Evolutionary conservation across 1,139 yeast genomes (phyloP).

Genomic region (Yamadazyma diospyri): DNA sequence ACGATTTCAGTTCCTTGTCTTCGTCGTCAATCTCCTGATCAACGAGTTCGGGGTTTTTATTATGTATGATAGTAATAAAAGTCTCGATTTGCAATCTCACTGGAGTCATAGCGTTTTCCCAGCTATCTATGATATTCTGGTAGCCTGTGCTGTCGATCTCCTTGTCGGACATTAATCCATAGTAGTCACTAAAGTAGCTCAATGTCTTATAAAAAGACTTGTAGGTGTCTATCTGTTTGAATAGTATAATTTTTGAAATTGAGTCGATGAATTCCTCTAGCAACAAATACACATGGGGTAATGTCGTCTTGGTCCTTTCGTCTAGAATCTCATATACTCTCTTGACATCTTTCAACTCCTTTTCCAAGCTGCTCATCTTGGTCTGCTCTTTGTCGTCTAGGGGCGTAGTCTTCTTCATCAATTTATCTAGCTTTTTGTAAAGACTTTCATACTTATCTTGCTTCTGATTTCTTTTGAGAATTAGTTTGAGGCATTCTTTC

Average conservation of each 20-base stretch:
- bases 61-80: slow-evolving; percentile 25
- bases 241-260: slow-evolving; percentile 31
- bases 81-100: slow-evolving; percentile 37
- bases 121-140: slow-evolving; percentile 24
- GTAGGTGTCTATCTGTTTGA: slow-evolving; percentile 30
- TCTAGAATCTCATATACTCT: slow-evolving; percentile 33
- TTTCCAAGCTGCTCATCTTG: slow-evolving; percentile 29
- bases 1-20: slow-evolving; percentile 22
- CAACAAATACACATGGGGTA: slow-evolving; percentile 46
- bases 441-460: slow-evolving; percentile 40
- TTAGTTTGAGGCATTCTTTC: slow-evolving; percentile 34
- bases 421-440: slow-evolving; percentile 38
- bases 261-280: slow-evolving; percentile 52
- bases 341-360: slow-evolving; percentile 26
- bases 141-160: slow-evolving; percentile 14
- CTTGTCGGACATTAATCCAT: slow-evolving; percentile 28
- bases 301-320: slow-evolving; percentile 32
- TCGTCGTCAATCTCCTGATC: slow-evolving; percentile 30
- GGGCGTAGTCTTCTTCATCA: slow-evolving; percentile 34
- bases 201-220: slow-evolving; percentile 26
- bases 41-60: slow-evolving; percentile 30
- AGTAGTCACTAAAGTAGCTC: slow-evolving; percentile 30
- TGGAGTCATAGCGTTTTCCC: slow-evolving; percentile 34
- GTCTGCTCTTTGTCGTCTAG: slow-evolving; percentile 38
- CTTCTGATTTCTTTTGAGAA: slow-evolving; percentile 43